Percentiles rank a stretch among this genome's conserved stretches.
phyloP scores from a whole-genome alignment of 345 rosid species.

The Camelina laxa region DNA sequence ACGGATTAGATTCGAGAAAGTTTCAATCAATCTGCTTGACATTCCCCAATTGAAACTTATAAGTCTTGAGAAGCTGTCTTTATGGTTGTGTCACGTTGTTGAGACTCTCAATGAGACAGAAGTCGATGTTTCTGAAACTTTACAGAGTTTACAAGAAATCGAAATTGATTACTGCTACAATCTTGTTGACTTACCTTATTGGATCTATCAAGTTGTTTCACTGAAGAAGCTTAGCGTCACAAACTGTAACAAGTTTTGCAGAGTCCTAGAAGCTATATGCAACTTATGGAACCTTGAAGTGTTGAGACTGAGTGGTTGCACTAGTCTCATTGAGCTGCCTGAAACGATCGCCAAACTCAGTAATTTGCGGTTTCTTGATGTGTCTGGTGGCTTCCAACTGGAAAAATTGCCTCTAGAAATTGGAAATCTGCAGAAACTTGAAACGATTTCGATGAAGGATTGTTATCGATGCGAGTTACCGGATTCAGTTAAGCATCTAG shows the following conservation, averaged over 20 bases:
- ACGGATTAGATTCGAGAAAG: conserved; percentile 60
- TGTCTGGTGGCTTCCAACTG: conserved; percentile 53
- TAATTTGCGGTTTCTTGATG: conserved; percentile 47
- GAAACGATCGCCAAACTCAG: conserved; percentile 49
- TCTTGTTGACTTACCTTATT: conserved; percentile 46
- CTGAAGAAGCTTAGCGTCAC: conserved; percentile 59
- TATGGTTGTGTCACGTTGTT: conserved; percentile 50
- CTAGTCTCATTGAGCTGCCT: conserved; percentile 49
- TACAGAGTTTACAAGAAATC: conserved; percentile 56
- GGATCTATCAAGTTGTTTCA: conserved; percentile 46
- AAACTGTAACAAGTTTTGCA: conserved; percentile 56
- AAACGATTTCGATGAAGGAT: conserved; percentile 55
- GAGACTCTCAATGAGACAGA: conserved; percentile 30
- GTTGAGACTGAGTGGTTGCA: conserved; percentile 58
- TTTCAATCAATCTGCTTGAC: conserved; percentile 39
- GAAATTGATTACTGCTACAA: conserved; percentile 54
- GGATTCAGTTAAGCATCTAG: conserved; percentile 42
- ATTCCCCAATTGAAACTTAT: conserved; percentile 22
- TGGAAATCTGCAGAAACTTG: conserved; percentile 49
- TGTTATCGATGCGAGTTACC: conserved; percentile 55
- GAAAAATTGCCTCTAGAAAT: conserved; percentile 49
- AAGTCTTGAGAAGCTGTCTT: conserved; percentile 54
- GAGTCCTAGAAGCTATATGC: conserved; percentile 47
- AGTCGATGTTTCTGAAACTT: conserved; percentile 25
- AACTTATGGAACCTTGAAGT: conserved; percentile 49